phyloP scores from a whole-genome alignment of 148 eudicot species.

The Hydrangea macrophylla region DNA sequence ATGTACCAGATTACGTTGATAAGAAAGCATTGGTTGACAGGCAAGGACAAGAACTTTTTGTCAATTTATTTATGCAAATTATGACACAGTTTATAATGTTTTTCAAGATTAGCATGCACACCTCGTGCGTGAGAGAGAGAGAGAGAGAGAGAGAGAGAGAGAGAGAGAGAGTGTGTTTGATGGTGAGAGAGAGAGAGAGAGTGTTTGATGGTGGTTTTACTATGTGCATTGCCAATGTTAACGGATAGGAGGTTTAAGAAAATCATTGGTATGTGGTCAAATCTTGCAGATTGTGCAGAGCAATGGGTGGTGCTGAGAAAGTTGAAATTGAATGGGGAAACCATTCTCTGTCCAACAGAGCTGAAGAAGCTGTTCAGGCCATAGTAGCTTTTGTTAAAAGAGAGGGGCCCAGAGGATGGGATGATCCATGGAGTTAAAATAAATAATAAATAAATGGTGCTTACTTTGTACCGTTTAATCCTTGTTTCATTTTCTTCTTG shows the following conservation, averaged over 20 bases:
- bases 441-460: too few species aligned
- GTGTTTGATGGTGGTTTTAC: neutral
- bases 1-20: slow-evolving; percentile 86
- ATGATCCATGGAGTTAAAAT: slow-evolving; percentile 90
- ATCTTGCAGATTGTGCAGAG: slow-evolving; percentile 68
- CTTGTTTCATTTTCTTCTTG: neutral
- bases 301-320: slow-evolving; percentile 95
- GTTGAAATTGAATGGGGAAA: slow-evolving; percentile 81
- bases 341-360: slow-evolving; percentile 89
- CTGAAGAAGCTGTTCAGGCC: slow-evolving; percentile 75
- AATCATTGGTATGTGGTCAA: neutral
- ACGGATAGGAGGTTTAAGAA: neutral
- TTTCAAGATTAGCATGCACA: neutral
- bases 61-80: neutral
- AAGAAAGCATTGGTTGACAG: slow-evolving; percentile 78
- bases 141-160: too few species aligned
- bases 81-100: neutral
- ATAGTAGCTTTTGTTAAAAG: slow-evolving; percentile 67
- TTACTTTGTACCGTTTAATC: neutral
- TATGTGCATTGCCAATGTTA: neutral
- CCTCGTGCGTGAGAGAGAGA: neutral
- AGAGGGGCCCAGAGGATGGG: slow-evolving; percentile 93
- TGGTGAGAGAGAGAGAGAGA: slow-evolving; percentile 1
- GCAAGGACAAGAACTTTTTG: slow-evolving; percentile 26
- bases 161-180: neutral